A percentile compares a stretch with the other conserved stretches of the same genome.
Evolutionary conservation across 306 rosid genomes (phyloP).

Genomic region (Cucurbita moschata): DNA sequence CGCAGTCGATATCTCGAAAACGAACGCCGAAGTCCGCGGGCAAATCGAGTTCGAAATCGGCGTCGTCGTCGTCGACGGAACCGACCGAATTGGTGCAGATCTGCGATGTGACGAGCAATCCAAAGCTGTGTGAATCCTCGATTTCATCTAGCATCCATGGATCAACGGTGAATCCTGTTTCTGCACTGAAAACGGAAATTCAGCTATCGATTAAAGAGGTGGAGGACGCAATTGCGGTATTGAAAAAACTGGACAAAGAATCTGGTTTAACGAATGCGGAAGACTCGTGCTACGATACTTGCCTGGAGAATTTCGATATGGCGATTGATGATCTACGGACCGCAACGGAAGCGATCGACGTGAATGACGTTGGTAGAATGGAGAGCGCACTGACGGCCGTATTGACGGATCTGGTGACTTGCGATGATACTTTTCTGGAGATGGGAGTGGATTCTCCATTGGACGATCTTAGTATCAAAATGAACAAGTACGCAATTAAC

Average conservation of each 20-base stretch:
- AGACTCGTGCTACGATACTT: neutral
- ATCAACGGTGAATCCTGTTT: neutral
- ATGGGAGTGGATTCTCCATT: constrained; percentile 3
- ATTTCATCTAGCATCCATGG: neutral
- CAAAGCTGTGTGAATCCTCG: neutral
- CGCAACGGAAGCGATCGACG: neutral
- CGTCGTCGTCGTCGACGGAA: neutral
- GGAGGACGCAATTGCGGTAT: neutral
- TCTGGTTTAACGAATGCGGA: neutral
- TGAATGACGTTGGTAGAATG: neutral
- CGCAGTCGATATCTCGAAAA: neutral
- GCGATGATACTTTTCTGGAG: constrained; percentile 3
- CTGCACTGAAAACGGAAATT: neutral
- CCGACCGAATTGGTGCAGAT: neutral
- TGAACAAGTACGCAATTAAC: neutral
- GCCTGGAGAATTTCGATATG: neutral
- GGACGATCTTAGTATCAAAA: neutral
- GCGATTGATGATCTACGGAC: neutral
- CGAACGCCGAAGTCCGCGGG: neutral
- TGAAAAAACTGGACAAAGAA: neutral
- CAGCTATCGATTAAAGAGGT: neutral
- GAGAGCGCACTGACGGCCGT: neutral
- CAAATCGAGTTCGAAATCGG: no score
- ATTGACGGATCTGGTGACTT: neutral
- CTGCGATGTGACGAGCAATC: constrained; percentile 4